phyloP scores from a whole-genome alignment of 495 filamentous ascomycete genomes.

The Podospora pseudopauciseta region DNA sequence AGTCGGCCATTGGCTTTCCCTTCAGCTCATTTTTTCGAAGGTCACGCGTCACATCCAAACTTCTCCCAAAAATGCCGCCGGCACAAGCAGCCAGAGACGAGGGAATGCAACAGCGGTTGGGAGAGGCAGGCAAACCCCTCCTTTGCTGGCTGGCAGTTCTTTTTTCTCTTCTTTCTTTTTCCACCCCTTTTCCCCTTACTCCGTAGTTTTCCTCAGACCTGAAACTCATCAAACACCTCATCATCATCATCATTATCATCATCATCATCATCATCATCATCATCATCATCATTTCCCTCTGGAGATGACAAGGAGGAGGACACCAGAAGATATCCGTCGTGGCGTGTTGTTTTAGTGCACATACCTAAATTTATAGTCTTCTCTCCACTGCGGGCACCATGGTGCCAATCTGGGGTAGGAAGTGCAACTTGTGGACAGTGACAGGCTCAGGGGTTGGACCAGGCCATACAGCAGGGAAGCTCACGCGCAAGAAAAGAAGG shows the following conservation, averaged over 20 bases:
- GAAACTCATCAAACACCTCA: not conserved
- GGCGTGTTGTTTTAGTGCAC: not conserved
- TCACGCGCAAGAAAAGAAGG: not conserved
- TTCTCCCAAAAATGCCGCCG: slow-evolving; percentile 1
- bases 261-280: no score
- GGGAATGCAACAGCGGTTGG: not conserved
- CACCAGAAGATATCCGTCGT: not conserved
- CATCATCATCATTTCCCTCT: no score
- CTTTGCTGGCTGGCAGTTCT: not conserved
- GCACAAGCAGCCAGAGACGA: not conserved
- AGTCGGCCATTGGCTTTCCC: not conserved
- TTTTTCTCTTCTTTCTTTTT: not conserved
- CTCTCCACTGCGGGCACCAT: not conserved
- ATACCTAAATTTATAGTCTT: not conserved
- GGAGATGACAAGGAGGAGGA: no score
- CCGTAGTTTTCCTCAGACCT: no score
- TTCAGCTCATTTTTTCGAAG: slow-evolving; percentile 4
- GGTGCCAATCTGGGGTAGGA: not conserved
- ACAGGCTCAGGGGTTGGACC: not conserved
- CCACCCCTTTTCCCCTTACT: not conserved
- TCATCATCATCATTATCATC: not conserved
- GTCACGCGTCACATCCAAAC: slow-evolving; percentile 7
- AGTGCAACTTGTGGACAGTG: not conserved
- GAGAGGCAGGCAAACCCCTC: not conserved
- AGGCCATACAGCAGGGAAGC: not conserved